Evolutionary conservation across 371 early-diverging fungal genomes (phyloP), one percentile per base, ranked within the genome.

Genomic region (Mortierella sp.): DNA sequence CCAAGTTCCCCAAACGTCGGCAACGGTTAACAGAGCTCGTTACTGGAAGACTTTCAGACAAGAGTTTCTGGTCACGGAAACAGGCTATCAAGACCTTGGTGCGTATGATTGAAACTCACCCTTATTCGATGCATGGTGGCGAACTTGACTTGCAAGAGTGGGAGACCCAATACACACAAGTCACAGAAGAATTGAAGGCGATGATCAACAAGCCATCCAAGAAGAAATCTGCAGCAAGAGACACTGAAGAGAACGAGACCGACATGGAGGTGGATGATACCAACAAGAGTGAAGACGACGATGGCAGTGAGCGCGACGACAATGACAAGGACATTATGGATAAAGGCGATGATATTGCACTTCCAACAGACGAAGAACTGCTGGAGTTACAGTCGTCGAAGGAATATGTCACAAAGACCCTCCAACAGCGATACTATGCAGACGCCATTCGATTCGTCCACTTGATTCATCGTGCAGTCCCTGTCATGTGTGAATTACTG

Each of bases 81-180:
- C 89, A 92, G 59, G 95, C 98, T 0, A 90, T 98, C 51, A 91
- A 92, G 60, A 86, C 90, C 0, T 63, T 98, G 45, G 86, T 92
- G 2, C 80, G 87, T 25, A 80, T 95, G 58, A 84, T 97, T 16
- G 83, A 91, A 19, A 91, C 94, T 0, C 96, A 96, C 51, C 99
- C 98, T 7, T 98, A 91, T 77, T 84, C 85, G 17, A 86, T 94
- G 79, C 94, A 97, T 70, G 94, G 95, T 37, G 95, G 95, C 1
- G 88, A 90, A 59, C 82, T 96, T 14, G 86, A 86, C 44, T 46
- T 87, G 29, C 83, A 81, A 50, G 83, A 85, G 29, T 94, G 95
- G 81, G 87, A 90, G 58, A 64, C 73, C 2, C 83, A 87, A 9
- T 79, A 90, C 47, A 80, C 83, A 1, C 86, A 85, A 47, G 71